A percentile compares a stretch with the other conserved stretches of the same genome.
These are phyloP conservation scores for Hebeloma cylindrosporum DNA, from an alignment of 768 basidiomycete genomes.

Conservation along the genomic window DNA sequence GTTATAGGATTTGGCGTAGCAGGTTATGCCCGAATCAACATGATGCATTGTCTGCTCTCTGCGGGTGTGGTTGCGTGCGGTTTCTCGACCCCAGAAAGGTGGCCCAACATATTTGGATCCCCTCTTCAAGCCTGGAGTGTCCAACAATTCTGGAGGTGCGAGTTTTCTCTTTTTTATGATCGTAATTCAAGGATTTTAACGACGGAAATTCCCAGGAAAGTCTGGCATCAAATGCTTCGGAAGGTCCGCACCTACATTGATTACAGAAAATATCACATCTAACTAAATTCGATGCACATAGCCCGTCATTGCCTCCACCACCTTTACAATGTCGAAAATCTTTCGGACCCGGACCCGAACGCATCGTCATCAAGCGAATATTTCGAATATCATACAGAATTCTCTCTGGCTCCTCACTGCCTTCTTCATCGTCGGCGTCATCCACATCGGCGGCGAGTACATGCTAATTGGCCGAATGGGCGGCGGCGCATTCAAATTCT, in stretches of 20 bases:
- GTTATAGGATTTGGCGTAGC: slow-evolving; percentile 20
- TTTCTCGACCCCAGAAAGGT: slow-evolving; percentile 23
- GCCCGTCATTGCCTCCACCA: slow-evolving; percentile 12
- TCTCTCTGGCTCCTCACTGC: slow-evolving; percentile 20
- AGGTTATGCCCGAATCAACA: slow-evolving; percentile 18
- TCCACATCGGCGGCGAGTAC: slow-evolving; percentile 34
- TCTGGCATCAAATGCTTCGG: slow-evolving; percentile 25
- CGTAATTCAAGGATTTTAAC: neutral
- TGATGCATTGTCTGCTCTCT: slow-evolving; percentile 16
- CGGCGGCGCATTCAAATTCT: slow-evolving; percentile 31
- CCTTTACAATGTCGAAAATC: slow-evolving; percentile 1
- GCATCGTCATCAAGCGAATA: neutral
- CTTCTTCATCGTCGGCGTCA: slow-evolving; percentile 33
- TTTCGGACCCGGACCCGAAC: neutral
- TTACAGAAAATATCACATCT: no score
- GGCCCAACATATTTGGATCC: slow-evolving; percentile 26
- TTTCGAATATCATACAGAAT: neutral
- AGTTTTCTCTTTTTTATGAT: neutral
- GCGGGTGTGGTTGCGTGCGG: slow-evolving; percentile 17
- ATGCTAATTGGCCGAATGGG: slow-evolving; percentile 28
- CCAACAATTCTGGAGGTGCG: slow-evolving; percentile 25
- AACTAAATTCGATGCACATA: neutral
- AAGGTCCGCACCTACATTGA: slow-evolving; percentile 13
- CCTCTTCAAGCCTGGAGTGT: slow-evolving; percentile 21
- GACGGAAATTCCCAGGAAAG: slow-evolving; percentile 4